Evolutionary conservation across 2,329 filamentous ascomycete genomes (phyloP).

Genomic region (Stylonectria norvegica): DNA sequence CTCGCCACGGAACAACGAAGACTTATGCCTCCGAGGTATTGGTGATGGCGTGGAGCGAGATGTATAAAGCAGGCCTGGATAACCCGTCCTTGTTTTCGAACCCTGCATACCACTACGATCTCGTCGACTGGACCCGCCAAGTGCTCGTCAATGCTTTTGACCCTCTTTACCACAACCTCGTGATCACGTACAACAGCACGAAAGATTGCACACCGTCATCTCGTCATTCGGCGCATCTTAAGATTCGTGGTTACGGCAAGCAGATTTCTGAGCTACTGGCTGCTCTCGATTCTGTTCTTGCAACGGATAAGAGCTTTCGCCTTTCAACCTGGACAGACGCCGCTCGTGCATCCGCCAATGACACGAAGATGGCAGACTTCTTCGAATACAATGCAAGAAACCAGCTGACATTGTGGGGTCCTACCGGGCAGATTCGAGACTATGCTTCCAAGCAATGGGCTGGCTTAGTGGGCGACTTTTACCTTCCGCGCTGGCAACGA

Average conservation of each 20-base stretch:
- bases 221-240: no score
- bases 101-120: conserved; percentile 42
- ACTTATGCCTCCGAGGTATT: not conserved
- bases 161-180: conserved; percentile 34
- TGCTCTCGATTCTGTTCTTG: conserved; percentile 40
- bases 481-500: conserved; percentile 43
- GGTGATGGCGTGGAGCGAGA: not conserved
- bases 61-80: conserved; percentile 26
- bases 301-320: conserved; percentile 39
- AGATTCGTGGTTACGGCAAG: no score
- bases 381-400: conserved; percentile 47
- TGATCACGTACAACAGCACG: not conserved
- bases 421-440: conserved; percentile 44
- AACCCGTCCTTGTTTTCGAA: conserved; percentile 37
- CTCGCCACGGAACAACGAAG: not conserved
- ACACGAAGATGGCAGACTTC: conserved; percentile 29
- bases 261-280: conserved; percentile 34
- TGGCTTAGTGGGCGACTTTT: conserved; percentile 45
- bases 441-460: conserved; percentile 49
- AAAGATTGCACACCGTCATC: no score
- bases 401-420: conserved; percentile 50
- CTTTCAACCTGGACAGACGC: conserved; percentile 40
- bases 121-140: conserved; percentile 49
- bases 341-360: conserved; percentile 32
- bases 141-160: conserved; percentile 46